Base-by-base conservation (phyloP, 2,329 filamentous ascomycete species). In the Sporothrix mexicana region DNA sequence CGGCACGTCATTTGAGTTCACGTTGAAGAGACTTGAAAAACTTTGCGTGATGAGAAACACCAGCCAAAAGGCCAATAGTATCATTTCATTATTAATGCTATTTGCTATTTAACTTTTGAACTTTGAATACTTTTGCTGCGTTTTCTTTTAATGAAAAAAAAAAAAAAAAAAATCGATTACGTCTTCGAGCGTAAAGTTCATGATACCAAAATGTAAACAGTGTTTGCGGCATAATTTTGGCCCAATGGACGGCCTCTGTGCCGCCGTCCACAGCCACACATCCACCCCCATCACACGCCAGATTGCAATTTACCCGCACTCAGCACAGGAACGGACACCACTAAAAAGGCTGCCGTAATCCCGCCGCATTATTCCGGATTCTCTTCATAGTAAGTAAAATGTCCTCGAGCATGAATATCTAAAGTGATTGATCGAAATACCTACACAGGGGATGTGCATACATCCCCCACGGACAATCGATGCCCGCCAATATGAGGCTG, bases 341-440 rank as follows among this genome's bases (percentile, higher is more conserved):
- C 51, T 7, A 55, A 9, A 12, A 25, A 10, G 13, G 53, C 20
- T 25, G 53, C 25, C 53, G 47, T 49, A 49, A 49, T 49, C 47
- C 17, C 23, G 51, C 7, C 47, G 41, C 47, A 69, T 41, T 69
- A 15, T 61, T 25, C 66, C 12, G 23, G 43, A n/a, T n/a, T n/a
- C n/a, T n/a, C n/a, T n/a, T n/a, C n/a, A n/a, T n/a, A n/a, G n/a
- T n/a, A n/a, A n/a, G n/a, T n/a, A n/a, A n/a, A n/a, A n/a, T n/a
- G n/a, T n/a, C n/a, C n/a, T n/a, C n/a, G n/a, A 64, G 67, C 68
- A 70, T 70, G 36, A 70, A 70, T 41, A 2, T 20, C 20, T 12
- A 70, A 49, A 70, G 53, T 70, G 55, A 70, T 57, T 8, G 57
- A 41, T n/a, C n/a, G n/a, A n/a, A n/a, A n/a, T n/a, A n/a, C n/a